A percentile compares a stretch with the other conserved stretches of the same genome.
Conservation (phyloP, 495 filamentous ascomycete genomes). For the Choiromyces venosus region DNA sequence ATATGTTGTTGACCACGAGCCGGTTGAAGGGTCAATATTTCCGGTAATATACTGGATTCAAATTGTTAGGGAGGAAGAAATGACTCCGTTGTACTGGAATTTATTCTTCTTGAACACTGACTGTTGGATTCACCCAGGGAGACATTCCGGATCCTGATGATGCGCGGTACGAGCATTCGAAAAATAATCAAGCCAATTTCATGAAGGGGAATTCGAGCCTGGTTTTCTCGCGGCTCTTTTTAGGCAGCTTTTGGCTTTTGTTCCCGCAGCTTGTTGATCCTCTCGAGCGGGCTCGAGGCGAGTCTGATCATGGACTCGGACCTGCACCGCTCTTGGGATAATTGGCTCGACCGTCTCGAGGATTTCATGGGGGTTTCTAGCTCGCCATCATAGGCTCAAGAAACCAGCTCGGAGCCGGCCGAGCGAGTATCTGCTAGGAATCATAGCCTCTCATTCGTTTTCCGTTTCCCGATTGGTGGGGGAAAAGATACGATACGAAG, state of each 20-base stretch:
- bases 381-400: no score
- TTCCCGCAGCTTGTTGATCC: neutral
- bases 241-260: neutral
- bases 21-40: neutral
- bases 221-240: neutral
- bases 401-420: no score
- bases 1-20: neutral
- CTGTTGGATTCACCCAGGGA: neutral
- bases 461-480: no score
- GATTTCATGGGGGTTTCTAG: no score
- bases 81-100: neutral
- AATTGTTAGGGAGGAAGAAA: neutral
- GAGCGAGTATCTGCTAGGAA: no score
- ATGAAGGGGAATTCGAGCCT: neutral
- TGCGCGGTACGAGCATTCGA: neutral
- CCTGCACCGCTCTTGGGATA: no score
- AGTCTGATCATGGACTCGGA: no score
- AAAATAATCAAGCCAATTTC: neutral
- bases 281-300: no score
- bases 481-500: no score
- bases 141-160: no score
- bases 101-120: neutral
- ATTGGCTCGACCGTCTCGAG: no score
- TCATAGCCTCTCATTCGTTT: no score
- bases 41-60: neutral